phyloP scores from a whole-genome alignment of 495 filamentous ascomycete species.

The Patellaria atrata region DNA sequence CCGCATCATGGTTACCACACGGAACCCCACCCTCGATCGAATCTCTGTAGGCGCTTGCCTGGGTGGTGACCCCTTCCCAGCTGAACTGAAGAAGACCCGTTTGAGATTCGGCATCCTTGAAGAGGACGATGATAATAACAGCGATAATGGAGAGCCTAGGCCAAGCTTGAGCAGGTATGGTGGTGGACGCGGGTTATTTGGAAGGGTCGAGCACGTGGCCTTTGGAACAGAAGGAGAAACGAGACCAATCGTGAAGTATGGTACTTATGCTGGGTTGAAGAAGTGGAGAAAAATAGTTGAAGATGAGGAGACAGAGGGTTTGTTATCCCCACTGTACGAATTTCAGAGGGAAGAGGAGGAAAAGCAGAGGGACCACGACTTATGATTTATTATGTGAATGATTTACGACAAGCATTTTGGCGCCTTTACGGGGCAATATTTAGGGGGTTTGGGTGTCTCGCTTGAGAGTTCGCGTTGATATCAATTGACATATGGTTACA shows the following conservation, averaged over 20 bases:
- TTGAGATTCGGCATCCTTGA: constrained; percentile 27
- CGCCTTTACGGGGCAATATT: too few relatives aligned
- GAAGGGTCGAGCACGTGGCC: constrained; percentile 15
- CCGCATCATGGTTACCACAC: constrained; percentile 30
- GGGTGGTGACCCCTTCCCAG: constrained; percentile 29
- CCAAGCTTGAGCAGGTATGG: too few relatives aligned
- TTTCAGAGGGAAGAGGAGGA: background rate
- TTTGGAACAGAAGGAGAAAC: constrained; percentile 16
- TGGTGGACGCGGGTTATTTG: constrained; percentile 10
- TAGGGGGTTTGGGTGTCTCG: too few relatives aligned
- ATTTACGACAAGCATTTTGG: too few relatives aligned
- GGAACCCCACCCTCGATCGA: constrained; percentile 27
- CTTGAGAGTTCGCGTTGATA: too few relatives aligned
- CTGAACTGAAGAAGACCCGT: constrained; percentile 23
- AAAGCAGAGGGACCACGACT: too few relatives aligned
- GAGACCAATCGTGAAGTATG: constrained; percentile 18
- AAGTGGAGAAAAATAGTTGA: constrained; percentile 9
- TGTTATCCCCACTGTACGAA: too few relatives aligned
- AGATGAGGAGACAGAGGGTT: constrained; percentile 14
- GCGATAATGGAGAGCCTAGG: too few relatives aligned
- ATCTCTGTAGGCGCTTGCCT: constrained; percentile 28
- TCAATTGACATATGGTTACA: too few relatives aligned
- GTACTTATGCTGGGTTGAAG: constrained; percentile 20
- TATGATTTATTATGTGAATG: too few relatives aligned
- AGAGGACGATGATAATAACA: constrained; percentile 14